Evolutionary conservation across 495 filamentous ascomycete genomes (phyloP).

Genomic region (Podospora sp.): DNA sequence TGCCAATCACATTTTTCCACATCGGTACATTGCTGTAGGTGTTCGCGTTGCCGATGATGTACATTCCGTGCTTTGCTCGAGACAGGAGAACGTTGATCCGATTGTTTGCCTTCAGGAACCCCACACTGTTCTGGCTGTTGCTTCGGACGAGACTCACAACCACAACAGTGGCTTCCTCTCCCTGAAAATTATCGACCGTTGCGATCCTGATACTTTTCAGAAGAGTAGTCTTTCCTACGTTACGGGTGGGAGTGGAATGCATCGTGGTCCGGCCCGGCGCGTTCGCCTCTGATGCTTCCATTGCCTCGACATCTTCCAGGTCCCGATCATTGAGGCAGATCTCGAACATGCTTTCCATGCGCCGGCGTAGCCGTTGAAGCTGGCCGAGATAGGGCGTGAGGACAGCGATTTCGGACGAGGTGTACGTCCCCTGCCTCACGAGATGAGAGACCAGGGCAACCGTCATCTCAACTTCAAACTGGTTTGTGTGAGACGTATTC

Average conservation of each 20-base stretch:
- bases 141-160: constrained; percentile 39
- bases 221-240: constrained; percentile 34
- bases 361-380: constrained; percentile 59
- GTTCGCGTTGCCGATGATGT: constrained; percentile 73
- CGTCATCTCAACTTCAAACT: constrained; percentile 68
- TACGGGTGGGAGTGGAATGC: background rate
- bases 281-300: constrained; percentile 3
- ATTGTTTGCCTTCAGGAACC: constrained; percentile 75
- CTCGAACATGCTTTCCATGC: constrained; percentile 49
- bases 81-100: constrained; percentile 79
- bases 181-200: constrained; percentile 68
- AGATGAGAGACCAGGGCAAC: constrained; percentile 70
- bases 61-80: constrained; percentile 81
- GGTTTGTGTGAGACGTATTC: constrained; percentile 66
- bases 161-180: constrained; percentile 16
- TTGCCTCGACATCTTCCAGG: constrained; percentile 39
- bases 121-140: constrained; percentile 57
- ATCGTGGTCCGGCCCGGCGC: background rate
- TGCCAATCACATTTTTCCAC: constrained; percentile 68
- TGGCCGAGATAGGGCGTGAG: constrained; percentile 79
- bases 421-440: constrained; percentile 22
- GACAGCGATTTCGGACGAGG: constrained; percentile 70
- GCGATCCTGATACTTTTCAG: constrained; percentile 66
- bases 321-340: constrained; percentile 72
- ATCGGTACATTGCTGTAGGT: constrained; percentile 62